Percentiles rank a stretch among this genome's conserved stretches.
phyloP scores from a whole-genome alignment of 768 basidiomycete genomes.

The Punctularia strigosozonata region DNA sequence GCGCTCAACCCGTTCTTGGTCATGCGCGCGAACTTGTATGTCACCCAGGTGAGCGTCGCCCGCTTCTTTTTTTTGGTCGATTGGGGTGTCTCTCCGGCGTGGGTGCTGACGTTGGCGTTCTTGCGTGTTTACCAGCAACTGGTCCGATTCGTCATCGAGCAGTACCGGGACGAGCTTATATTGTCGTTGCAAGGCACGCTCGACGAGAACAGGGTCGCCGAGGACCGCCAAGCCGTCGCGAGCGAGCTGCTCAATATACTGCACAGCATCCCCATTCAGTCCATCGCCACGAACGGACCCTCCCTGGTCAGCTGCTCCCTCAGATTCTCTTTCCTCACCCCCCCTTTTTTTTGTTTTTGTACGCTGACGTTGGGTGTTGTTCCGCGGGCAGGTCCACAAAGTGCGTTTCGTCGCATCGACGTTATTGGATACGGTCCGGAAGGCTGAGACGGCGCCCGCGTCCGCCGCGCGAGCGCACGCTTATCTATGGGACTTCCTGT shows the following conservation, averaged over 20 bases:
- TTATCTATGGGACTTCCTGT: slow-evolving; percentile 88
- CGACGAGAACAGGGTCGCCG: slow-evolving; percentile 52
- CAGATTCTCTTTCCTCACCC: no score
- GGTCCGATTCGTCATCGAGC: slow-evolving; percentile 84
- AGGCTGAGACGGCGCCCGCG: slow-evolving; percentile 68
- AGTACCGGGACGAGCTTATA: slow-evolving; percentile 81
- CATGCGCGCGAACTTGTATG: slow-evolving; percentile 86
- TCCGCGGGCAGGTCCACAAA: slow-evolving; percentile 60
- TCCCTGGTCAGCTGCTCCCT: slow-evolving; percentile 40
- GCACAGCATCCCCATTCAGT: slow-evolving; percentile 79
- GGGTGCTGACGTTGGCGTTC: slow-evolving; percentile 2
- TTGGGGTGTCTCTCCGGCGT: neutral
- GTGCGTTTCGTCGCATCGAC: slow-evolving; percentile 91
- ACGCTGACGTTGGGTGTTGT: neutral
- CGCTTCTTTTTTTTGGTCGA: neutral
- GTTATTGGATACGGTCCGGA: slow-evolving; percentile 71
- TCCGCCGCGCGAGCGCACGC: slow-evolving; percentile 79
- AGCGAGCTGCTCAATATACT: slow-evolving; percentile 80
- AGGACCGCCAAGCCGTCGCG: slow-evolving; percentile 75
- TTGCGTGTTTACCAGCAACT: slow-evolving; percentile 50
- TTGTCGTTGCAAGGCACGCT: slow-evolving; percentile 52
- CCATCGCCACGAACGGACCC: slow-evolving; percentile 81
- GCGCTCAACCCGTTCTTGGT: slow-evolving; percentile 86
- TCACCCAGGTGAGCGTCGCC: slow-evolving; percentile 60
- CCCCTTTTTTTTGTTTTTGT: no score